phyloP scores from a whole-genome alignment of 2,329 filamentous ascomycete genomes.

The Hymenoscyphus albidus region DNA sequence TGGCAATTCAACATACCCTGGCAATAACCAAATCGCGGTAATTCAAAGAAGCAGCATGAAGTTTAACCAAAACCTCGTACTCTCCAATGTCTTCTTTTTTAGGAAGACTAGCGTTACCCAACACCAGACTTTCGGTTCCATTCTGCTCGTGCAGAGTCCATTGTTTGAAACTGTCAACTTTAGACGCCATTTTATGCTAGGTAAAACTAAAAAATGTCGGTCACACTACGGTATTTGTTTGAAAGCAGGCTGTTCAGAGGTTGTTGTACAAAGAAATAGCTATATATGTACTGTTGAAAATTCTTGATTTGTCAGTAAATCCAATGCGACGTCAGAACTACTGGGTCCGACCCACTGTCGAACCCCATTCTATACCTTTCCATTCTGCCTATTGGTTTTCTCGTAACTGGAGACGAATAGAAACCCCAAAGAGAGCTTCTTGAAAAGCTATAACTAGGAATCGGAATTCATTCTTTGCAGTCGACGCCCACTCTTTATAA shows the following conservation, averaged over 20 bases:
- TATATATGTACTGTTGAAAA: not conserved
- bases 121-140: not conserved
- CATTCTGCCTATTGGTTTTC: not conserved
- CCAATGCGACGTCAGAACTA: not conserved
- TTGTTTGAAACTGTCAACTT: not conserved
- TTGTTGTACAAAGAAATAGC: not conserved
- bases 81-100: constrained; percentile 39
- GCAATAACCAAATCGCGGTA: constrained; percentile 39
- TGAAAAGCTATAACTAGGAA: not conserved
- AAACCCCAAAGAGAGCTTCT: not conserved
- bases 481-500: not conserved
- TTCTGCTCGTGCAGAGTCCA: not conserved
- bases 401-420: not conserved
- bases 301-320: not conserved
- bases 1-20: constrained; percentile 24
- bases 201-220: not conserved
- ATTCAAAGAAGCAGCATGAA: constrained; percentile 40
- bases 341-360: not conserved
- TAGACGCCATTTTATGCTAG: not conserved
- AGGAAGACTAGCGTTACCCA: not conserved
- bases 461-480: not conserved
- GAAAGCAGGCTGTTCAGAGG: not conserved
- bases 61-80: constrained; percentile 53
- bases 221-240: not conserved
- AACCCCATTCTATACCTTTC: not conserved